Evolutionary conservation across 495 filamentous ascomycete species (phyloP), one percentile per base, ranked within the genome.

Genomic region (Xylaria castorea): DNA sequence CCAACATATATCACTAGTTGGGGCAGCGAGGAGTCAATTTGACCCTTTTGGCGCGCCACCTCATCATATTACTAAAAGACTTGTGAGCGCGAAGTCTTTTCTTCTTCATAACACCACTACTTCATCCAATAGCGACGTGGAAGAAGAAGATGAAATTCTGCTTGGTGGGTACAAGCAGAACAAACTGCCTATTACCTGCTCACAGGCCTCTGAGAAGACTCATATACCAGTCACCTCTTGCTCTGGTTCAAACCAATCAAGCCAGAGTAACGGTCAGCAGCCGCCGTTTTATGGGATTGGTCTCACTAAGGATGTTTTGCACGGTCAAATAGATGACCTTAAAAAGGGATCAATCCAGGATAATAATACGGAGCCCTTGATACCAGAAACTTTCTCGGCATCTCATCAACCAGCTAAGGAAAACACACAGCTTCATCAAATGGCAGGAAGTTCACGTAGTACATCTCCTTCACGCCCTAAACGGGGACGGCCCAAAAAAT

Each of bases 111-210:
- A 53, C 63, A 36, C 53, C 57, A 53, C 73, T 18, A 60, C 53
- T 50, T 61, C 73, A 6, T 69, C 64, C 30, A 4, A 44, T 30
- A 63, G 14, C 27, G 57, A 63, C 36, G 44, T 44, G 20, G 71
- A 73, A 1, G 79, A 77, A 32, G 77, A 77, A 64, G 76, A 78
- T 46, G 75, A 78, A 48, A 38, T 80, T 12, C 53, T 79, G 18
- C 48, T 75, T 38, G 73, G 75, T 11, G 57, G 42, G 34, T 68
- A 25, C 25, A 75, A 63, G 12, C 46, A 22, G 34, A 63, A 65
- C 34, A 69, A 30, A 48, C 6, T 42, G 18, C 66, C 30, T 66
- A 61, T 32, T 12, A 3, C 60, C 16, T 32, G 5, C 34, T 40
- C 44, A 61, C 11, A 12, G 50, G 30, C 25, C 48, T 3, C 30